phyloP scores from a whole-genome alignment of 148 eudicot species.

The Rhododendron ovatum region DNA sequence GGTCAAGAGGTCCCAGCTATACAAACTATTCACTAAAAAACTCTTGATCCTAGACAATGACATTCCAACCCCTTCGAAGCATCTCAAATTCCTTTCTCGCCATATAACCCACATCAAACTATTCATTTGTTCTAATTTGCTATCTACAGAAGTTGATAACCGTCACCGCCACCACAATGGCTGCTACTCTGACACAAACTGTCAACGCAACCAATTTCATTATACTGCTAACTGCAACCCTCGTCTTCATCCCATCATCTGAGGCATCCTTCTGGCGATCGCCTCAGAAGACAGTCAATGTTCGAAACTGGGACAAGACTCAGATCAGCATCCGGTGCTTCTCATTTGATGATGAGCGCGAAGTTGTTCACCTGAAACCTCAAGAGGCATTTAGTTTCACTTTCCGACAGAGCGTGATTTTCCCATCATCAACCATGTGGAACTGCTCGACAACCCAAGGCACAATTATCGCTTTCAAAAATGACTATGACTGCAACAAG shows the following conservation, averaged over 20 bases:
- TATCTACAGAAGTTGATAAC: background rate
- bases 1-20: too few relatives aligned
- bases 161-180: background rate
- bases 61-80: too few relatives aligned
- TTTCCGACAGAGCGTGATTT: background rate
- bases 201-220: background rate
- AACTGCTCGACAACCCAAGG: constrained; percentile 2
- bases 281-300: background rate
- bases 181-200: background rate
- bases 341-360: background rate
- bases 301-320: background rate
- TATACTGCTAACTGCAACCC: background rate
- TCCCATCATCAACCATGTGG: constrained; percentile 9
- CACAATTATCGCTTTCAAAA: background rate
- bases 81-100: too few relatives aligned
- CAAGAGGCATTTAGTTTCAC: background rate
- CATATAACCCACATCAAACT: too few relatives aligned
- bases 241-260: background rate
- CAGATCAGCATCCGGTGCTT: background rate
- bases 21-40: too few relatives aligned
- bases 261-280: background rate
- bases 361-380: constrained; percentile 1
- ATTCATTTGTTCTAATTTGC: background rate
- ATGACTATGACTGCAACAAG: background rate
- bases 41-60: too few relatives aligned